Base-by-base conservation (phyloP, 1,284 basidiomycete species). In the Cystobasidium pallidum region DNA sequence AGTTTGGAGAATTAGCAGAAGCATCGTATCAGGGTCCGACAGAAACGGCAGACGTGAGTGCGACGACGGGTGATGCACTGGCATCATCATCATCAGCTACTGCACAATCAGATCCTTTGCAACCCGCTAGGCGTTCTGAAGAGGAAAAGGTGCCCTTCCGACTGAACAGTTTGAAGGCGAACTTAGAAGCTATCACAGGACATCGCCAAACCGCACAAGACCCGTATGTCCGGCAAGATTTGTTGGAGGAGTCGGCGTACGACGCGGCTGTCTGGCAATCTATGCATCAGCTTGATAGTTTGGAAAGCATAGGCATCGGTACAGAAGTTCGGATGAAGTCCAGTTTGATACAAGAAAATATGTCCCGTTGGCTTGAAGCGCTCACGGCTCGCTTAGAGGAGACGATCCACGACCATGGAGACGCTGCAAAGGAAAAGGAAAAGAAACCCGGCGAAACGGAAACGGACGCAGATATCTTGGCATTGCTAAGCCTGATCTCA, bases 311-410 rank as follows among this genome's bases (percentile, higher is more conserved):
- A 21, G 88, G 88, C 7, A 76, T 89, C 7, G 83, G 82, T 39
- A 84, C 83, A 70, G 82, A 81, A 26, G 61, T 72, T 13, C 82
- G 82, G 7, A 82, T 91, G 26, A 83, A 84, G 65, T 82, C 84
- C 39, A 82, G 81, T 32, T 85, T 86, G 73, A 82, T 96, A 21
- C 88, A 90, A 77, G 82, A 83, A 34, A 91, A 90, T 89, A 93
- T 94, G 91, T 91, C 90, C 87, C 83, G 87, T 2, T 96, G 92
- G 93, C 88, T 92, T 76, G 79, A 83, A n/a, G 85, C 85, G 67
- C 84, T 95, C 32, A 82, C 85, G 36, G 85, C 85, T 67, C 84
- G 94, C 30, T 82, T 85, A 41, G 82, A 83, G 71, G 77, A 81
- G 0, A 88, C 21, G 11, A 21, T 64, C 8, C n/a, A 32, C 6